These are phyloP conservation scores for Coprinopsis cinerea DNA, from an alignment of 768 basidiomycete species.

Conservation along the genomic window DNA sequence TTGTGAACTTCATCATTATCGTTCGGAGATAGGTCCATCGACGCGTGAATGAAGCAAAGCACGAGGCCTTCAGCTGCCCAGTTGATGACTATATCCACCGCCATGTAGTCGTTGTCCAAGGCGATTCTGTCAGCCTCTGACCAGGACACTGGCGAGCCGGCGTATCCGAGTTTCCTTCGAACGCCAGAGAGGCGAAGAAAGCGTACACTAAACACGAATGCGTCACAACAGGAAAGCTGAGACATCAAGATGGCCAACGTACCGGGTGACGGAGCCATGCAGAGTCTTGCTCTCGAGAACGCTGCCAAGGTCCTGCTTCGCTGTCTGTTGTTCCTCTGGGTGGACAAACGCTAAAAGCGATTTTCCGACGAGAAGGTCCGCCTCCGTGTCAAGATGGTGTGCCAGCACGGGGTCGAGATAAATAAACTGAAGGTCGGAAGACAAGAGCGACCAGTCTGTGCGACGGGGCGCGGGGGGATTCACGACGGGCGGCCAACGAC, in stretches of 20 bases:
- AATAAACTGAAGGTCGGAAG: conserved; percentile 69
- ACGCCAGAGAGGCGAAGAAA: conserved; percentile 73
- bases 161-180: conserved; percentile 65
- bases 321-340: conserved; percentile 76
- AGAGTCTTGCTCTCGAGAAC: conserved; percentile 71
- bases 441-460: conserved; percentile 82
- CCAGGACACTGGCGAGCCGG: conserved; percentile 50
- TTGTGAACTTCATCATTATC: conserved; percentile 75
- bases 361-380: conserved; percentile 60
- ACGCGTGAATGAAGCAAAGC: conserved; percentile 84
- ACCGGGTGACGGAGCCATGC: conserved; percentile 82
- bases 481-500: too few relatives aligned
- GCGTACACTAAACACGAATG: conserved; percentile 48
- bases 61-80: conserved; percentile 85
- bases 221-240: conserved; percentile 2
- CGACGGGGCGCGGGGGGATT: too few relatives aligned
- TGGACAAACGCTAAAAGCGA: conserved; percentile 76
- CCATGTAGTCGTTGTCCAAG: conserved; percentile 72
- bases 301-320: conserved; percentile 64
- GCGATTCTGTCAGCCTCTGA: conserved; percentile 62
- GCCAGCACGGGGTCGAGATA: conserved; percentile 80
- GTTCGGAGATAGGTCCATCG: conserved; percentile 58
- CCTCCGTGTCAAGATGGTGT: conserved; percentile 65
- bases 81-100: conserved; percentile 85
- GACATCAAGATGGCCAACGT: conserved; percentile 15